Evolutionary conservation across 225 moss, liverwort and hornwort genomes (phyloP).

Genomic region (Neckera pumila): DNA sequence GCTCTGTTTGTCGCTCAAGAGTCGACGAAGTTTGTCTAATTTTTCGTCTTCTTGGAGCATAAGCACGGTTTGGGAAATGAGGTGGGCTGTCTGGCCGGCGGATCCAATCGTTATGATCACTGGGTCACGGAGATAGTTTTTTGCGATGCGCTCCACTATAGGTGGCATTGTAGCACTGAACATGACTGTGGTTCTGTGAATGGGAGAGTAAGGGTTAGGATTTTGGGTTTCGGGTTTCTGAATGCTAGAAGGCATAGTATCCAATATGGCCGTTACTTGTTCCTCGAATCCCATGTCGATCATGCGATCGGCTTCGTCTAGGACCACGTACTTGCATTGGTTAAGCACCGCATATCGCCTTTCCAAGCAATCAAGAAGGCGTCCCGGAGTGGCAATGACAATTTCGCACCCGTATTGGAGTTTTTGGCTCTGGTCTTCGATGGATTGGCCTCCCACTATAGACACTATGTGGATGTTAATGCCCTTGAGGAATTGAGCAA

Average conservation of each 20-base stretch:
- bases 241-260: slow-evolving; percentile 68
- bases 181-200: slow-evolving; percentile 52
- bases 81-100: slow-evolving; percentile 26
- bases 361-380: background rate
- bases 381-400: background rate
- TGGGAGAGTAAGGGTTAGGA: slow-evolving; percentile 1
- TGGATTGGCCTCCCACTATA: background rate
- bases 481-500: background rate
- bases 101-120: slow-evolving; percentile 52
- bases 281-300: slow-evolving; percentile 80
- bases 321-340: slow-evolving; percentile 35
- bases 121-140: slow-evolving; percentile 50
- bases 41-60: slow-evolving; percentile 43
- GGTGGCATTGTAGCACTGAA: slow-evolving; percentile 73
- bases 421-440: background rate
- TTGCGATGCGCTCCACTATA: slow-evolving; percentile 42
- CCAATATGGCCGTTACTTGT: slow-evolving; percentile 42
- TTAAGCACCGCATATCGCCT: background rate
- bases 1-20: slow-evolving; percentile 39
- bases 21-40: slow-evolving; percentile 37
- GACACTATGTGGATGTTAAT: background rate
- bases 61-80: slow-evolving; percentile 41
- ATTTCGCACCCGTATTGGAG: background rate
- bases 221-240: slow-evolving; percentile 43
- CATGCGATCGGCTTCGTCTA: slow-evolving; percentile 70